Conservation (phyloP, 2,329 filamentous ascomycete genomes). For the Aspergillus udagawae region DNA sequence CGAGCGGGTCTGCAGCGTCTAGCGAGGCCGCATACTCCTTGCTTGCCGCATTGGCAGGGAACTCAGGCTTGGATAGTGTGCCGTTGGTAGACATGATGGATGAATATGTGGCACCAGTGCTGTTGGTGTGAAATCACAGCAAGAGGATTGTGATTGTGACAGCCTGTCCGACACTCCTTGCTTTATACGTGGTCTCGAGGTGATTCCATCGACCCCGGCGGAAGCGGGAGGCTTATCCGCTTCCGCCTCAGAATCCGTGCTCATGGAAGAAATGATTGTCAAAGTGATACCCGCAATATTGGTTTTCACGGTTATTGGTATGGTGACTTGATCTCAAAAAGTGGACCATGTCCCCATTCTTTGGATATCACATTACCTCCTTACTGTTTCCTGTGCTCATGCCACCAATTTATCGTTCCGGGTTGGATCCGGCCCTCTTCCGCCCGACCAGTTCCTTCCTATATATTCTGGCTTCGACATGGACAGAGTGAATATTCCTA, state of each 20-base stretch:
- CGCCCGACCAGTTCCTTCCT: background rate
- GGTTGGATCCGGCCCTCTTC: background rate
- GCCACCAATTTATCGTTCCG: background rate
- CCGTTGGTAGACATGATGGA: conserved; percentile 11
- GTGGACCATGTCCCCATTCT: background rate
- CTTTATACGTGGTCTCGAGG: background rate
- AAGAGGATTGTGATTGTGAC: background rate
- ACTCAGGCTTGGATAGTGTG: conserved; percentile 21
- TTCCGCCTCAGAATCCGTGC: conserved; percentile 15
- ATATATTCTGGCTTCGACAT: background rate
- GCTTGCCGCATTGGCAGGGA: conserved; percentile 28
- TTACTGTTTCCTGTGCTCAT: background rate
- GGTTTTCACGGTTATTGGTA: background rate
- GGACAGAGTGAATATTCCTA: background rate
- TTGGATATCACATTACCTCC: background rate
- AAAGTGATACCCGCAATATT: background rate
- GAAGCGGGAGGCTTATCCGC: conserved; percentile 21
- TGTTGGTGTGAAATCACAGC: background rate
- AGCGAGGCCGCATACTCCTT: conserved; percentile 45
- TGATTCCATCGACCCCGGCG: background rate
- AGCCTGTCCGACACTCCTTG: background rate
- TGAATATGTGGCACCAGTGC: background rate
- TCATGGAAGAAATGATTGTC: background rate
- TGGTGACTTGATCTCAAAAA: background rate
- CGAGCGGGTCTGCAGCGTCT: conserved; percentile 58